phyloP scores from a whole-genome alignment of 129 eudicot species.

The Helichrysum umbraculigerum region DNA sequence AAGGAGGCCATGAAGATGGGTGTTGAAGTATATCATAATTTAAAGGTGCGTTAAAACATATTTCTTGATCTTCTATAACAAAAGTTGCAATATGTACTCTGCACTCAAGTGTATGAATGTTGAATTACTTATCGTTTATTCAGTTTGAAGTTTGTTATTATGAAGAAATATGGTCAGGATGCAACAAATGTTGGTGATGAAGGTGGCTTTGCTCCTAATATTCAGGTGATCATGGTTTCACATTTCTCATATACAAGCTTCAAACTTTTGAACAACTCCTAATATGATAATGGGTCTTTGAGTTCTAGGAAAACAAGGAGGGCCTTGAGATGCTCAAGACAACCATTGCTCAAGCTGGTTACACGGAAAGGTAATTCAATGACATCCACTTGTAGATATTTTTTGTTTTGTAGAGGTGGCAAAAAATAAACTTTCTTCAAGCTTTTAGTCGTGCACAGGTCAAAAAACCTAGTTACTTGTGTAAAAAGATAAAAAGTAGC shows the following conservation, averaged over 20 bases:
- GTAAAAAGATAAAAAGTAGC: too few relatives aligned
- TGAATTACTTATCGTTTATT: neutral
- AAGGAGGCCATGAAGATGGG: conserved; percentile 99
- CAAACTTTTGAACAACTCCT: neutral
- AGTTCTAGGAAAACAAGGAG: conserved; percentile 90
- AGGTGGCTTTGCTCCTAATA: conserved; percentile 99
- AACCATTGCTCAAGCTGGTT: conserved; percentile 91
- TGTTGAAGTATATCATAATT: conserved; percentile 87
- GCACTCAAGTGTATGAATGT: neutral
- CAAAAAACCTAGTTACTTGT: too few relatives aligned
- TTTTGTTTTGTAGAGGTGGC: too few relatives aligned
- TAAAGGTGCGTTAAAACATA: conserved; percentile 62
- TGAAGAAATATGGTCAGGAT: conserved; percentile 99
- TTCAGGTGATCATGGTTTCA: conserved; percentile 57
- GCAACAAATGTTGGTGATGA: conserved; percentile 99
- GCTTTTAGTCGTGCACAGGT: too few relatives aligned
- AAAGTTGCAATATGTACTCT: neutral
- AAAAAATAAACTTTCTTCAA: too few relatives aligned
- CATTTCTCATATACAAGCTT: neutral
- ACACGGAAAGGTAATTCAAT: conserved; percentile 67
- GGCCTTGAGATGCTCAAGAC: conserved; percentile 97
- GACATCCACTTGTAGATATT: neutral
- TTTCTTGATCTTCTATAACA: neutral
- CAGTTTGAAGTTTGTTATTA: conserved; percentile 74
- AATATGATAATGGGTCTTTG: conserved; percentile 16